Evolutionary conservation across 176 grass and related monocot species (phyloP), one percentile per base, ranked within the genome.

Genomic region (Lolium multiflorum): DNA sequence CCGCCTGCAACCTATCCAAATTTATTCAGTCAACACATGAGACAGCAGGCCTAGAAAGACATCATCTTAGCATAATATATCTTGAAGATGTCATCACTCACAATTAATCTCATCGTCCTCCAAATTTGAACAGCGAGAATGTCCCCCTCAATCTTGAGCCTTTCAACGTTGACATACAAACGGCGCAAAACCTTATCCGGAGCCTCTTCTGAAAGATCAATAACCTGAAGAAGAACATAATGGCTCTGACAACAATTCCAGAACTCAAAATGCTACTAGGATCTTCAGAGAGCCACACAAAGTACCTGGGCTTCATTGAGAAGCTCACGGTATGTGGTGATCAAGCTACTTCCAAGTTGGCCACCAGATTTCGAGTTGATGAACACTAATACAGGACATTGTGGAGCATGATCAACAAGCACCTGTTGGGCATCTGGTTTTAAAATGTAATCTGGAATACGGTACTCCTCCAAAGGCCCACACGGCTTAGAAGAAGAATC

Each of bases 1-100:
- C 96, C 96, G 7, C 96, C 96, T 78, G 96, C 96, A 92, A 98
- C 96, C 96, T 98, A 59, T 87, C 73, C 58, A 84, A 72, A 81
- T 73, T 28, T 87, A 60, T 76, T 71, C 4, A 76, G 69, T 85
- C 72, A 89, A 60, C 5, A 78, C 74, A 37, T 41, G 4, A 61
- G 65, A 79, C 12, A 46, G 13, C 20, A 81, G 38, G 18, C 52
- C 47, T 31, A 63, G 68, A 74, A 52, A 84, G 71, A 60, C 43
- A 80, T 58, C 18, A 47, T 1, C 9, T 39, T 67, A 60, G 16
- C 71, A 74, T 66, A 60, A 70, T 87, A 79, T 46, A 74, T 84
- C 79, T 58, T 81, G 51, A 65, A 83, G 60, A 51, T 60, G 11
- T 21, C 89, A 72, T 63, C 56, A 94, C 96, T 91, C 71, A 98